A percentile compares a stretch with the other conserved stretches of the same genome.
phyloP scores from a whole-genome alignment of 2,329 filamentous ascomycete species.

The Orbilia ellipsospora region DNA sequence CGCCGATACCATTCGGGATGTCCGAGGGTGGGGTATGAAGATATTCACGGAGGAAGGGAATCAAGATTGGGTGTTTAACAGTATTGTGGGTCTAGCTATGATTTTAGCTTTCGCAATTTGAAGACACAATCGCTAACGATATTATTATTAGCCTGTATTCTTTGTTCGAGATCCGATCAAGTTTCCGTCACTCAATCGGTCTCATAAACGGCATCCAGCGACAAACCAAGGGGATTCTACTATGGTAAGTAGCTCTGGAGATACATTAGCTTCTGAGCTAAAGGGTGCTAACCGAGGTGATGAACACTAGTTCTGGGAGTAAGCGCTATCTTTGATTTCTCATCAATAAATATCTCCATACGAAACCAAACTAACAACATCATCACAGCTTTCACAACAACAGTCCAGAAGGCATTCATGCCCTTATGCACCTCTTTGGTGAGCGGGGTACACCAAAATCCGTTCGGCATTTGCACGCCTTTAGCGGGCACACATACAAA shows the following conservation, averaged over 20 bases:
- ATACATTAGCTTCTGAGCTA: not conserved
- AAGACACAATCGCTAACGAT: not conserved
- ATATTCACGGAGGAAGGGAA: conserved; percentile 69
- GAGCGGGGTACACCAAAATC: conserved; percentile 75
- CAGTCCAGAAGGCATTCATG: conserved; percentile 73
- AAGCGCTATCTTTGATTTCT: conserved; percentile 7
- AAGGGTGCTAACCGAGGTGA: not conserved
- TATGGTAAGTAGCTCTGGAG: conserved; percentile 57
- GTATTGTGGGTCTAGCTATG: conserved; percentile 56
- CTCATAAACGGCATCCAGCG: conserved; percentile 65
- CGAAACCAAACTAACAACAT: not conserved
- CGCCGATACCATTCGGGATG: conserved; percentile 66
- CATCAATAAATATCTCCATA: not conserved
- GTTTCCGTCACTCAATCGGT: conserved; percentile 66
- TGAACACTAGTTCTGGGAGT: conserved; percentile 54
- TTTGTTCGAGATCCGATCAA: conserved; percentile 66
- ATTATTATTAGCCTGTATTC: conserved; percentile 62
- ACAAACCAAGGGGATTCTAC: conserved; percentile 63
- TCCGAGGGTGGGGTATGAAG: conserved; percentile 67
- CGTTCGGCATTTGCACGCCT: conserved; percentile 75
- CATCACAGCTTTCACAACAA: conserved; percentile 57
- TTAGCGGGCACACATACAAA: conserved; percentile 75
- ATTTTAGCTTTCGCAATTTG: not conserved
- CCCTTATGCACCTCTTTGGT: conserved; percentile 74
- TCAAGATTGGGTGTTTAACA: conserved; percentile 66